Evolutionary conservation across 371 early-diverging fungal species (phyloP).

Genomic region (Dinochytrium kinnereticum): DNA sequence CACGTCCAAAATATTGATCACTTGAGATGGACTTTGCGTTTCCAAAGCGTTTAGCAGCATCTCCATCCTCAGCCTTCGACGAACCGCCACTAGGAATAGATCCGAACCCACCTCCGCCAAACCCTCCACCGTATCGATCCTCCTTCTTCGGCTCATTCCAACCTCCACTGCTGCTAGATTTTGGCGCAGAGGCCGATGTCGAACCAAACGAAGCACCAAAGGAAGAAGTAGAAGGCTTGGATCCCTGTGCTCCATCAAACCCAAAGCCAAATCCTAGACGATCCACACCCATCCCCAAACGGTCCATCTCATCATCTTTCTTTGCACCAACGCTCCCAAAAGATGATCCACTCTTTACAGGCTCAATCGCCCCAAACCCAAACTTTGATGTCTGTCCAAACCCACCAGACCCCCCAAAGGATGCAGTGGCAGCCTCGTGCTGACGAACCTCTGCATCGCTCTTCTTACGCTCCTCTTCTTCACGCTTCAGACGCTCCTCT

Average conservation of each 20-base stretch:
- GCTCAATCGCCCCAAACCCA: constrained; percentile 14
- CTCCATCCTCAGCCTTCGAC: constrained; percentile 21
- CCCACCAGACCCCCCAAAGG: not conserved
- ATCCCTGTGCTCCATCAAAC: constrained; percentile 35
- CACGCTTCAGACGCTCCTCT: constrained; percentile 51
- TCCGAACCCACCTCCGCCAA: constrained; percentile 41
- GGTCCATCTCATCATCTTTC: constrained; percentile 1
- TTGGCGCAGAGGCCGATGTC: not conserved
- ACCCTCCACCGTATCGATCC: constrained; percentile 44
- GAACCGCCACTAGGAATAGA: not conserved
- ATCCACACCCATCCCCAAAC: constrained; percentile 1
- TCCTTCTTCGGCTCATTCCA: constrained; percentile 28
- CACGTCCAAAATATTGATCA: constrained; percentile 89
- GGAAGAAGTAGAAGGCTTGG: not conserved
- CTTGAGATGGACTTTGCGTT: constrained; percentile 82
- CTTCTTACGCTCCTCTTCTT: constrained; percentile 38
- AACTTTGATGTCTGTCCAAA: constrained; percentile 11
- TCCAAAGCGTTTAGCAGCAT: constrained; percentile 65
- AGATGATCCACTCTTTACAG: constrained; percentile 1
- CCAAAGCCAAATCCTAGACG: constrained; percentile 61
- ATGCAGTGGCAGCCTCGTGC: constrained; percentile 29
- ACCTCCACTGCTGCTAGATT: not conserved
- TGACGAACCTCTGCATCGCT: constrained; percentile 32
- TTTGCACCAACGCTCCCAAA: not conserved
- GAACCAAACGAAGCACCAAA: not conserved